Evolutionary conservation across 805 yeast genomes (phyloP).

Genomic region (Metschnikowia baotianmanensis): DNA sequence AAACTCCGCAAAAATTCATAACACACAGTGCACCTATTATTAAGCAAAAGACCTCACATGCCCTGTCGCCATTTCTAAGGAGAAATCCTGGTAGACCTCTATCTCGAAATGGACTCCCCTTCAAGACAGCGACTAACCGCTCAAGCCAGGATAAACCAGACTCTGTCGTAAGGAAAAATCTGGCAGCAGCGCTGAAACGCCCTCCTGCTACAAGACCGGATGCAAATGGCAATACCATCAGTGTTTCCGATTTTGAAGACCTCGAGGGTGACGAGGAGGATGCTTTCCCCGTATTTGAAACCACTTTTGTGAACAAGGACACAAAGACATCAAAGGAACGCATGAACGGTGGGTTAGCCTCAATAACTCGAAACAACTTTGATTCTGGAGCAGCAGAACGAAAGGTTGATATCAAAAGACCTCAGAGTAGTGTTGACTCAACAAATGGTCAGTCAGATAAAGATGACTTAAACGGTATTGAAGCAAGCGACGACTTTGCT

Average conservation of each 20-base stretch:
- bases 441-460: not conserved
- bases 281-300: constrained; percentile 4
- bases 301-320: not conserved
- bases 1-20: not conserved
- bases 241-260: constrained; percentile 41
- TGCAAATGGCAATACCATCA: constrained; percentile 21
- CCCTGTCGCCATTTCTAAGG: constrained; percentile 8
- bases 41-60: constrained; percentile 2
- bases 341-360: not conserved
- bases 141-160: not conserved
- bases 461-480: constrained; percentile 16
- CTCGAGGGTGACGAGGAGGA: constrained; percentile 21
- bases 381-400: not conserved
- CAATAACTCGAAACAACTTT: not conserved
- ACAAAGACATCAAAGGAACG: not conserved
- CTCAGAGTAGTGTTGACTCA: no score
- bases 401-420: not conserved
- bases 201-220: constrained; percentile 17
- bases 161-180: not conserved
- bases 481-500: constrained; percentile 39
- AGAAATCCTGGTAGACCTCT: constrained; percentile 2
- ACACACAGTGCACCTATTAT: not conserved
- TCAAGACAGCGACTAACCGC: no score
- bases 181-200: constrained; percentile 18
- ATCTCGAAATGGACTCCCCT: no score